Evolutionary conservation across 495 filamentous ascomycete genomes (phyloP), one percentile per base, ranked within the genome.

Genomic region (Penicillium bialowiezense): DNA sequence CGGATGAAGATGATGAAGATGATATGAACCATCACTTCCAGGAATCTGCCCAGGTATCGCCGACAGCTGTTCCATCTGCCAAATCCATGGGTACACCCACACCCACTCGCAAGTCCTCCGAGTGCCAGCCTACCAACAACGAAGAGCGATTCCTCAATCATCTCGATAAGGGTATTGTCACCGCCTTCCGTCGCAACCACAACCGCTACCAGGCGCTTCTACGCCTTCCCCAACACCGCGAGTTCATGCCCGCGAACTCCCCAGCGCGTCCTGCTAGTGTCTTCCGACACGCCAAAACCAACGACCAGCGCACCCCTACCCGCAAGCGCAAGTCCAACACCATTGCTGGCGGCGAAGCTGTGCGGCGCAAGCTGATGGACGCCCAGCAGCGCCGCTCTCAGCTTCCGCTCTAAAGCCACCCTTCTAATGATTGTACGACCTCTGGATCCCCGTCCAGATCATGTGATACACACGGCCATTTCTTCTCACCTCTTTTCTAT

Each of bases 181-280:
- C 85, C 26, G 85, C 87, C 7, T 93, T 91, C 71, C 86, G 88
- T 33, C 81, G 81, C 31, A 87, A 91, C 59, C 86, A 91, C 63
- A 81, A 81, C 59, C 82, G 84, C 49, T 85, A 88, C 59, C 79
- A 87, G 53, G 76, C 86, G 29, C 74, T 87, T 47, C 72, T 80
- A 51, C 82, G 82, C 62, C 79, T 81, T 51, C 84, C 82, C 3
- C 72, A 76, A 39, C 72, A 76, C 48, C 68, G 71, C 23, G 72
- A 75, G 48, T 75, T 75, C 42, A 75, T 75, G 72, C 72, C 72
- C 0, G 72, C 72, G 32, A 75, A 75, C 47, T 73, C 72, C 2
- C 71, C 69, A 2, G 62, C 72, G 10, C 67, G 70, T 1, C 65
- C 69, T 23, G 70, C 72, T 20, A 76, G 71, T 54, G 72, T 76